A percentile compares a stretch with the other conserved stretches of the same genome.
Evolutionary conservation across 371 early-diverging fungal species (phyloP).

Genomic region (Mortierella sp.): DNA sequence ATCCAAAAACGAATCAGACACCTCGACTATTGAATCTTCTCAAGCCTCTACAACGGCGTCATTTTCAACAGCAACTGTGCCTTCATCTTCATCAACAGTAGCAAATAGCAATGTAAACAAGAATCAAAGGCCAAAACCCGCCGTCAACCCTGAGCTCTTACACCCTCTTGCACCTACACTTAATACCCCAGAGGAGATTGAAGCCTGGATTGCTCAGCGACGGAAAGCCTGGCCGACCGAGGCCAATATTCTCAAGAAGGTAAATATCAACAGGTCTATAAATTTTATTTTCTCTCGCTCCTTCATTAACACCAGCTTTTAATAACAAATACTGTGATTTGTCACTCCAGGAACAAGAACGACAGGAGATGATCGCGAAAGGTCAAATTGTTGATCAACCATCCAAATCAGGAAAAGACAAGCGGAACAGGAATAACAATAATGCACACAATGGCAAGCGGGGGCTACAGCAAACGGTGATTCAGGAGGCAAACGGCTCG

Average conservation of each 20-base stretch:
- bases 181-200: slow-evolving; percentile 53
- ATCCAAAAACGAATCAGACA: slow-evolving; percentile 6
- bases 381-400: slow-evolving; percentile 40
- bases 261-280: neutral
- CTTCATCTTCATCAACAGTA: neutral
- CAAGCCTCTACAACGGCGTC: neutral
- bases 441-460: slow-evolving; percentile 19
- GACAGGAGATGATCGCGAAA: slow-evolving; percentile 50
- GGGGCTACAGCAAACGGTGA: neutral
- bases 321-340: neutral
- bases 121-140: slow-evolving; percentile 13
- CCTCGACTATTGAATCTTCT: neutral
- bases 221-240: slow-evolving; percentile 49
- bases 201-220: slow-evolving; percentile 51
- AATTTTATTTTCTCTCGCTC: no score
- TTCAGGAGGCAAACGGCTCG: neutral
- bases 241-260: slow-evolving; percentile 44
- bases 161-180: slow-evolving; percentile 37
- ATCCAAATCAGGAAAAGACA: neutral
- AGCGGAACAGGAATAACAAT: slow-evolving; percentile 1
- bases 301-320: neutral
- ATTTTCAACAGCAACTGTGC: neutral
- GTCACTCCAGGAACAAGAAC: slow-evolving; percentile 27
- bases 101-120: neutral
- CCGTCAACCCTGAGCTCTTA: slow-evolving; percentile 12